phyloP scores from a whole-genome alignment of 371 early-diverging fungal genomes.

The Ordospora pajunii region DNA sequence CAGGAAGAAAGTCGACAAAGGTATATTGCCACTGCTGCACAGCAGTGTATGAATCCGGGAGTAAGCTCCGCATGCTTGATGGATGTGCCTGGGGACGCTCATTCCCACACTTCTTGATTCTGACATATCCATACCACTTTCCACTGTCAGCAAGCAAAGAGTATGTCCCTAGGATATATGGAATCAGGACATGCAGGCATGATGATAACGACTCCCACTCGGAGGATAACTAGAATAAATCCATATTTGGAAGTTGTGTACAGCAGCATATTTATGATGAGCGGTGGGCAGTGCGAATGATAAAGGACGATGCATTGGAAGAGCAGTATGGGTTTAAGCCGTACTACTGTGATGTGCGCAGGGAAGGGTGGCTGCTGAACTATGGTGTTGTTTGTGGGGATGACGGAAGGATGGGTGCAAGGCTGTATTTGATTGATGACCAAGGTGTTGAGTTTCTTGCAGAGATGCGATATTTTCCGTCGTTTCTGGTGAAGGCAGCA shows the following conservation, averaged over 20 bases:
- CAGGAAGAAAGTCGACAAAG: constrained; percentile 65
- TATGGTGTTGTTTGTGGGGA: constrained; percentile 23
- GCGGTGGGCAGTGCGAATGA: neutral
- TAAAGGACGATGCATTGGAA: constrained; percentile 25
- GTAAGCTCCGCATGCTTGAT: constrained; percentile 68
- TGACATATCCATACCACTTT: constrained; percentile 69
- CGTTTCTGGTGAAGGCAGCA: constrained; percentile 33
- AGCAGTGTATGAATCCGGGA: constrained; percentile 73
- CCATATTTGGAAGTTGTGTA: neutral
- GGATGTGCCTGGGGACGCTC: constrained; percentile 91
- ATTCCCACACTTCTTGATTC: constrained; percentile 85
- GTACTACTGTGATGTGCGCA: constrained; percentile 17
- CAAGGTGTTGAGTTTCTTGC: constrained; percentile 42
- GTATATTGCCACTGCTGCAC: constrained; percentile 68
- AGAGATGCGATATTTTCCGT: constrained; percentile 48
- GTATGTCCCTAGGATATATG: constrained; percentile 84
- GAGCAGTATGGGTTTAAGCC: constrained; percentile 54
- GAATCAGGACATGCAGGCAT: constrained; percentile 67
- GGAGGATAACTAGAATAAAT: constrained; percentile 21
- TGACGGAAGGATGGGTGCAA: constrained; percentile 14
- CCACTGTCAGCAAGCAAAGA: constrained; percentile 63
- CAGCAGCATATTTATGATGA: too few relatives aligned
- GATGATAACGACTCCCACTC: constrained; percentile 18
- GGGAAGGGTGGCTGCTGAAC: constrained; percentile 59
- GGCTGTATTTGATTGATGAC: constrained; percentile 57